These are phyloP conservation scores for Nannochloropsis gaditana DNA, from an alignment of 108 stramenopile species.

Conservation along the genomic window DNA sequence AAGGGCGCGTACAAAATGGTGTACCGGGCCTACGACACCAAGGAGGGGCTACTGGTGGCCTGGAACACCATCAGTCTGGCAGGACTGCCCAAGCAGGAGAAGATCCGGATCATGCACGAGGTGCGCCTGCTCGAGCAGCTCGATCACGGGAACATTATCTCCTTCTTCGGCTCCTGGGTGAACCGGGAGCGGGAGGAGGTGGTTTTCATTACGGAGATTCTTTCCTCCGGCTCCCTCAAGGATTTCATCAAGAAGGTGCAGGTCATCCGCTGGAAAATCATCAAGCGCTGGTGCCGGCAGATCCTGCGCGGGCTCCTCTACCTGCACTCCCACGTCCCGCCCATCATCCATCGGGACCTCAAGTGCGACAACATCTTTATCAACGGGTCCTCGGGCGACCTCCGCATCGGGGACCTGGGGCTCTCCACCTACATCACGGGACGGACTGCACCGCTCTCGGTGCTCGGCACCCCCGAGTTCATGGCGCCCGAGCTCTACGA, in stretches of 20 bases:
- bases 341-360: conserved; percentile 94
- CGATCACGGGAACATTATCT: conserved; percentile 90
- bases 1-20: conserved; percentile 92
- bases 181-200: conserved; percentile 70
- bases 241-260: conserved; percentile 88
- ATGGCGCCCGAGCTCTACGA: conserved; percentile 99
- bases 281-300: conserved; percentile 89
- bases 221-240: conserved; percentile 67
- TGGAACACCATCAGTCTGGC: conserved; percentile 90
- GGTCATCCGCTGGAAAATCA: conserved; percentile 89
- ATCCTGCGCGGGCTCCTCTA: conserved; percentile 91
- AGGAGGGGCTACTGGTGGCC: conserved; percentile 92
- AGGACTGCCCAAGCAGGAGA: conserved; percentile 70
- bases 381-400: conserved; percentile 90
- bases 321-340: conserved; percentile 91
- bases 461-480: conserved; percentile 96
- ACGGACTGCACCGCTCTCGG: conserved; percentile 42
- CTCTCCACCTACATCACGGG: conserved; percentile 69
- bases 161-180: conserved; percentile 94
- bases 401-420: conserved; percentile 94
- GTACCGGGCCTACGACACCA: conserved; percentile 87
- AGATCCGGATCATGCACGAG: conserved; percentile 90
- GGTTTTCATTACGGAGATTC: conserved; percentile 91
- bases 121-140: conserved; percentile 84
- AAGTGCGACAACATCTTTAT: conserved; percentile 91